Conservation (phyloP, 352 stramenopile species). For the Phytophthora idaei region DNA sequence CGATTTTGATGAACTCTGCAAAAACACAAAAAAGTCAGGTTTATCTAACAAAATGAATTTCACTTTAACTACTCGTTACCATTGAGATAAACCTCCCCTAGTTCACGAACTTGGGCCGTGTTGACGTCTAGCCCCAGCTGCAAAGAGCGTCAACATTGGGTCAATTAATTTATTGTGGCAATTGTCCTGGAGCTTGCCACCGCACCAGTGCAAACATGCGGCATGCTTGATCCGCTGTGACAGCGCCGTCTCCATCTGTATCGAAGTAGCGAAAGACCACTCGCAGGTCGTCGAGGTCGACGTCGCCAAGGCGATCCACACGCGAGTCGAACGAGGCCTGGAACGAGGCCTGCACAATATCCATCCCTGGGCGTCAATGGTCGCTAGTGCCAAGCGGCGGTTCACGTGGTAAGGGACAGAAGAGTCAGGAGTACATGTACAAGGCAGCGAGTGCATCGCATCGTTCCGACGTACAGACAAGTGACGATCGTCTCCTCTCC, state of each 20-base stretch:
- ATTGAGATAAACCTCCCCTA: slow-evolving; percentile 69
- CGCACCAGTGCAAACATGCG: slow-evolving; percentile 69
- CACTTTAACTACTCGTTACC: slow-evolving; percentile 28
- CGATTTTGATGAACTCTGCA: slow-evolving; percentile 77
- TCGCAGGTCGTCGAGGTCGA: slow-evolving; percentile 59
- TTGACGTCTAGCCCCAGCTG: slow-evolving; percentile 70
- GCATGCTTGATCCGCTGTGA: slow-evolving; percentile 60
- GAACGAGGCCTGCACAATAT: slow-evolving; percentile 69
- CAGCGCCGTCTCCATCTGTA: slow-evolving; percentile 62
- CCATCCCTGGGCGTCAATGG: slow-evolving; percentile 39
- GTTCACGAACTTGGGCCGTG: slow-evolving; percentile 47
- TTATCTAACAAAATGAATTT: not conserved
- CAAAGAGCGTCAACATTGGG: not conserved
- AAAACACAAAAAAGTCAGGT: not conserved
- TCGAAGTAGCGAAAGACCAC: slow-evolving; percentile 81
- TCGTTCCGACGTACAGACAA: slow-evolving; percentile 9
- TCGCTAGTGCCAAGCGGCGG: not conserved
- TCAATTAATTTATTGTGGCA: not conserved
- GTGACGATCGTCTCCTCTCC: slow-evolving; percentile 15
- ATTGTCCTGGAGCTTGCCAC: not conserved
- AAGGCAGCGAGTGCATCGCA: slow-evolving; percentile 1
- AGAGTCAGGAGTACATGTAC: not conserved
- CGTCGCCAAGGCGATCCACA: slow-evolving; percentile 52
- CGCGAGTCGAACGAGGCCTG: slow-evolving; percentile 68
- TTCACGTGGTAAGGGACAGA: slow-evolving; percentile 8